Evolutionary conservation across 208 protist species (phyloP).

Genomic region (Wallacemonas sp.): DNA sequence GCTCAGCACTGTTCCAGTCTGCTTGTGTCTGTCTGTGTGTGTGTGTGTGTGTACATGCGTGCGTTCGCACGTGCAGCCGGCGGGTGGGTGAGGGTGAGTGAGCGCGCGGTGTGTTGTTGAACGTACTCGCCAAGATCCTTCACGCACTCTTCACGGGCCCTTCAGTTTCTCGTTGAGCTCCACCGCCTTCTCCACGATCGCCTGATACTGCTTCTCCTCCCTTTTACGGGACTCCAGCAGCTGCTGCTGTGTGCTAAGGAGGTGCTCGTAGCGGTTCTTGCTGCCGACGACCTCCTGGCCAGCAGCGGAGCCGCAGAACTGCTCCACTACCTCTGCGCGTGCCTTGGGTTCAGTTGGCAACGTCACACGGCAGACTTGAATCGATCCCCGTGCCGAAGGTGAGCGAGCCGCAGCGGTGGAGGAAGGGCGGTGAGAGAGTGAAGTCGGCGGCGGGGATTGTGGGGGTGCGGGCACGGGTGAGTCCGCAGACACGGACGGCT

Average conservation of each 20-base stretch:
- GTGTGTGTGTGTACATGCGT: neutral
- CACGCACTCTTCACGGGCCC: constrained; percentile 8
- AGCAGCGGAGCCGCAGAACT: constrained; percentile 40
- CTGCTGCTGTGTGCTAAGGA: constrained; percentile 50
- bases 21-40: neutral
- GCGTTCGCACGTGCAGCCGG: no score
- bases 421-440: neutral
- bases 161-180: constrained; percentile 32
- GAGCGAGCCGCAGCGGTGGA: neutral
- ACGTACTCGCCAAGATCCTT: no score
- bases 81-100: neutral
- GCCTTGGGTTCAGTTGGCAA: constrained; percentile 47
- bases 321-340: constrained; percentile 57
- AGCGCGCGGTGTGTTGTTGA: no score
- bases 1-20: neutral
- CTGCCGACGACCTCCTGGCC: constrained; percentile 51
- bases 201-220: constrained; percentile 52
- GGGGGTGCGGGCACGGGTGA: neutral
- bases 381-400: constrained; percentile 12
- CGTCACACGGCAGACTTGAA: constrained; percentile 70
- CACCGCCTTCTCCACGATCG: constrained; percentile 52
- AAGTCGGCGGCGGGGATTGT: neutral
- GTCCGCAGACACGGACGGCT: neutral
- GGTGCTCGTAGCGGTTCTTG: constrained; percentile 58
- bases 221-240: constrained; percentile 32